Evolutionary conservation across 352 stramenopile genomes (phyloP).

Genomic region (Globisporangium perplexum): DNA sequence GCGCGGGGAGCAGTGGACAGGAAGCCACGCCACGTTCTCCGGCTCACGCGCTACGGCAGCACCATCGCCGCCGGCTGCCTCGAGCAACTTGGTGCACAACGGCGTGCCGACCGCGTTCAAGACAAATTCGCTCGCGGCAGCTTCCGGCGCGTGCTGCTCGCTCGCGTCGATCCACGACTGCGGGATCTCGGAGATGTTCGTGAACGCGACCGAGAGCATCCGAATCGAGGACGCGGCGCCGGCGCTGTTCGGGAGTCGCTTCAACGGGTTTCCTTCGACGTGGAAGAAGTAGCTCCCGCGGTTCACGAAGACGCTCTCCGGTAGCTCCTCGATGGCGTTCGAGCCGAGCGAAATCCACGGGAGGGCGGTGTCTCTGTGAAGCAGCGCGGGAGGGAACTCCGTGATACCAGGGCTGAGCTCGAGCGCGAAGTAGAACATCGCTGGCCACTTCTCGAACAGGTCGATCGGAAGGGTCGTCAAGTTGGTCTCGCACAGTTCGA

Average conservation of each 20-base stretch:
- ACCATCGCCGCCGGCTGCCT: background rate
- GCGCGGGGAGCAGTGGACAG: background rate
- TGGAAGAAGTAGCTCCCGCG: background rate
- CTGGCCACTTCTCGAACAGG: background rate
- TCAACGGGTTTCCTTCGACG: too few species aligned
- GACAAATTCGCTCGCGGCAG: too few species aligned
- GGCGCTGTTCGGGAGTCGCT: too few species aligned
- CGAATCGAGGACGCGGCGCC: too few species aligned
- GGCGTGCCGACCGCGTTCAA: too few species aligned
- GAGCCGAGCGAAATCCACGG: background rate
- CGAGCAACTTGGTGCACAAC: background rate
- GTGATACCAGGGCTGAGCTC: background rate
- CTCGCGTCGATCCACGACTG: too few species aligned
- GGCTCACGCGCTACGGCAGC: background rate
- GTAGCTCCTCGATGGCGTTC: constrained; percentile 3
- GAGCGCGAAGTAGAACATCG: constrained; percentile 4
- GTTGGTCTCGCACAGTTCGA: constrained; percentile 35
- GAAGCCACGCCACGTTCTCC: background rate
- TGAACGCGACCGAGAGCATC: too few species aligned
- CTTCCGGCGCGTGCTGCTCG: too few species aligned
- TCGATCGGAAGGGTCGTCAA: constrained; percentile 17
- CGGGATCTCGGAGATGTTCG: too few species aligned
- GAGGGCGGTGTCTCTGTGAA: background rate
- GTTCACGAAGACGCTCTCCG: background rate
- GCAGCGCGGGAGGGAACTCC: background rate